These are phyloP conservation scores for Penicillium sp. DNA, from an alignment of 2,329 filamentous ascomycete species.

Conservation along the genomic window DNA sequence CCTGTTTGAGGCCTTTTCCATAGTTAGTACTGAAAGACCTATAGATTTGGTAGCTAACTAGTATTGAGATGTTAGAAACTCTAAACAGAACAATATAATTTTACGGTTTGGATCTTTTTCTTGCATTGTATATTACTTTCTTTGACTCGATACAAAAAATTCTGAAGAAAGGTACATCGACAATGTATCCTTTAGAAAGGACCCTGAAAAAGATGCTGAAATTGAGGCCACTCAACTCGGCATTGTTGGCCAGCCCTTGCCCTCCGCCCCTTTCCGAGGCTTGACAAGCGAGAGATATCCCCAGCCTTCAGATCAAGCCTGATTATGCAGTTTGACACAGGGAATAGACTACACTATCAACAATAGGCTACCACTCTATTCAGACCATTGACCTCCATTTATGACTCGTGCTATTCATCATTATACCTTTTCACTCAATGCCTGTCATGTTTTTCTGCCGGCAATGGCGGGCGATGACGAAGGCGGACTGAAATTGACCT, in stretches of 20 bases:
- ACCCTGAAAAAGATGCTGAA: background rate
- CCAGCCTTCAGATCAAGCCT: background rate
- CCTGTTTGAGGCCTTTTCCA: conserved; percentile 17
- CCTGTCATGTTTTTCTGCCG: conserved; percentile 21
- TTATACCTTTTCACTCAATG: background rate
- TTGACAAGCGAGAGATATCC: conserved; percentile 2
- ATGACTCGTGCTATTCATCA: background rate
- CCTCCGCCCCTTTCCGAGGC: conserved; percentile 11
- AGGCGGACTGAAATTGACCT: conserved; percentile 19
- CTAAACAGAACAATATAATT: background rate
- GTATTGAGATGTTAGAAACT: background rate
- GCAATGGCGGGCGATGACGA: conserved; percentile 33
- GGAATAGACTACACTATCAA: background rate
- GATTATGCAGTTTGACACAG: background rate
- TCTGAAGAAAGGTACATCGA: background rate
- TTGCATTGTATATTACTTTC: background rate
- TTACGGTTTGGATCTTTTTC: background rate
- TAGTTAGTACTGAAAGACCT: background rate
- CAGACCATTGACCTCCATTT: background rate
- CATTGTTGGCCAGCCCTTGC: conserved; percentile 3
- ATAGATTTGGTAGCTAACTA: conserved; percentile 1
- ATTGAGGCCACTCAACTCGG: background rate
- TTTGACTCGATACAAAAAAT: background rate
- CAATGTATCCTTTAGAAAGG: background rate
- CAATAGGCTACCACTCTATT: background rate